A percentile compares a stretch with the other conserved stretches of the same genome.
Conservation (phyloP, 768 basidiomycete genomes). For the Daedalea quercina region DNA sequence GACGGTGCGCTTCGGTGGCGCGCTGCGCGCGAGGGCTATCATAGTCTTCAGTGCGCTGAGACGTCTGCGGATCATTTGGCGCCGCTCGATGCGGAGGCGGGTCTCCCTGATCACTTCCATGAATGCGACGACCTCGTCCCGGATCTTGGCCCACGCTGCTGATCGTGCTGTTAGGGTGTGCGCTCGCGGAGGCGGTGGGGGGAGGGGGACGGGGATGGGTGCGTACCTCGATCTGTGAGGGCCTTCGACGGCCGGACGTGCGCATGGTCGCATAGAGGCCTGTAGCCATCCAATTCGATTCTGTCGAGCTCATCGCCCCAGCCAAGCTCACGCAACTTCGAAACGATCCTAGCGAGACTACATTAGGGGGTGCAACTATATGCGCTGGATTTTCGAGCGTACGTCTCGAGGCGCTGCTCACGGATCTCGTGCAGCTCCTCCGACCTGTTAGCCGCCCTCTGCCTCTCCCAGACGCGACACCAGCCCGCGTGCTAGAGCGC, state of each 20-base stretch:
- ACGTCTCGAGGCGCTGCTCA: slow-evolving; percentile 1
- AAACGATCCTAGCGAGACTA: not conserved
- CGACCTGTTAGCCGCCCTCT: not conserved
- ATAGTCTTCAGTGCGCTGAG: not conserved
- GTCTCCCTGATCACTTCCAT: slow-evolving; percentile 1
- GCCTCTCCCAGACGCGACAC: not conserved
- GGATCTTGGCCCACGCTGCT: slow-evolving; percentile 6
- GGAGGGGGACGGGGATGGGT: not conserved
- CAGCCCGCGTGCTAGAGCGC: not conserved
- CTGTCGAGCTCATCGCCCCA: slow-evolving; percentile 8
- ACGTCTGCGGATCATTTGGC: not conserved
- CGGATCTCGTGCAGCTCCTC: slow-evolving; percentile 1
- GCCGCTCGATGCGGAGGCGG: slow-evolving; percentile 1
- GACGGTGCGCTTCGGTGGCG: not conserved
- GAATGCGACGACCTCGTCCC: not conserved
- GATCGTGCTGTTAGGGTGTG: not conserved
- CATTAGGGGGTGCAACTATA: too few relatives aligned
- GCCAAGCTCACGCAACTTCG: slow-evolving; percentile 4
- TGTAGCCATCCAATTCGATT: not conserved
- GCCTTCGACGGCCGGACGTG: slow-evolving; percentile 8
- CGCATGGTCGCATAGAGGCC: not conserved
- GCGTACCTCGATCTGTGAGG: slow-evolving; percentile 9
- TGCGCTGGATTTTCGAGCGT: not conserved
- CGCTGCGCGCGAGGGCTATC: not conserved
- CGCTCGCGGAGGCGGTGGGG: too few relatives aligned